phyloP scores from a whole-genome alignment of 192 early-diverging fungal genomes.

The Backusella morwellensis region DNA sequence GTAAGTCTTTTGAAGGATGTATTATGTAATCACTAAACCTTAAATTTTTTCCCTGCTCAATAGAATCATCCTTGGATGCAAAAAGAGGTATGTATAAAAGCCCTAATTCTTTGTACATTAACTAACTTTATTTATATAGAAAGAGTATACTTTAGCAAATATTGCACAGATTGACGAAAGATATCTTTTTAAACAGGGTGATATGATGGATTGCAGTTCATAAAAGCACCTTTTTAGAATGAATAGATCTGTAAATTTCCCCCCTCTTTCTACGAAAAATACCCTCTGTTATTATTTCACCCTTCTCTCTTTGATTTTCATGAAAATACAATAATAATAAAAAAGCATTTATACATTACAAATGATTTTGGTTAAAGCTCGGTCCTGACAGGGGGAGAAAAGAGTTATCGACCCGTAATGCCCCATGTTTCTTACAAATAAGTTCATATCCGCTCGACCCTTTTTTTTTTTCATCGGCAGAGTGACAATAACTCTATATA shows the following conservation, averaged over 20 bases:
- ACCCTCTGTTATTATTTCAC: neutral
- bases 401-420: neutral
- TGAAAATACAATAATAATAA: neutral
- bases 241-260: no score
- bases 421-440: neutral
- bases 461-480: neutral
- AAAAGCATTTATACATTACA: neutral
- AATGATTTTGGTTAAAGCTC: neutral
- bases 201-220: neutral
- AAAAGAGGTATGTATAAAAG: neutral
- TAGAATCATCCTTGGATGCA: neutral
- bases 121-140: neutral
- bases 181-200: neutral
- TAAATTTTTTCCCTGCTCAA: neutral
- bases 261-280: neutral
- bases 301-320: neutral
- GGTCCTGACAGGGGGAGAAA: neutral
- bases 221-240: no score
- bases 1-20: neutral
- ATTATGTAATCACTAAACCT: neutral
- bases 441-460: neutral
- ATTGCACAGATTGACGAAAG: neutral
- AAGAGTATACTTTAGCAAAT: neutral
- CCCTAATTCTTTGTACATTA: neutral
- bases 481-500: neutral